Base-by-base conservation (phyloP, 2,329 filamentous ascomycete species). In the Ilyonectria sp. region DNA sequence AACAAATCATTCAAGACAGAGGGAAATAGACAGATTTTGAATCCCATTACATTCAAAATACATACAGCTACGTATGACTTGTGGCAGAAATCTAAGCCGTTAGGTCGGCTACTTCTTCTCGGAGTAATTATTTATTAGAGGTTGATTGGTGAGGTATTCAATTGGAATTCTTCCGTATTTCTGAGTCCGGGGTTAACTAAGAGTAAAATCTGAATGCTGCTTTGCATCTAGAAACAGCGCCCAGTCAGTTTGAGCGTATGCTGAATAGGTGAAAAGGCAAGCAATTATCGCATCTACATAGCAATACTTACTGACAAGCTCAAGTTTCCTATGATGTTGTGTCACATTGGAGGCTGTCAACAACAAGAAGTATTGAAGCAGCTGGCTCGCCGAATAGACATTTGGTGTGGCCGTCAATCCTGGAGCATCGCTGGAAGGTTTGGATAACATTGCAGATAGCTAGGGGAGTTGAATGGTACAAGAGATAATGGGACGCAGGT, bases 321-420 rank as follows among this genome's bases (percentile, higher is more conserved):
- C 9, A 11, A 65, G 62, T 65, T 35, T 23, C 62, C 15, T 11
- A 29, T 17, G 62, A 65, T n/a, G 10, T 65, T 7, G 23, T 60
- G n/a, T 5, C 31, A 2, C 49, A 56, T 50, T 65, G 62, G 62
- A 60, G 56, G n/a, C 15, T 60, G 17, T 60, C 50, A 26, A 65
- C 62, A 15, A 9, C 60, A 31, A 60, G 52, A 56, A 29, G 26
- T 15, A 43, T 60, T 19, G 50, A 65, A 35, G 56, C 52, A 2
- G 33, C 57, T 15, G 52, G 44, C 7, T 60, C 29, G 26, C 19
- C 2, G 44, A 31, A 15, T 11, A 21, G 13, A 2, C 31, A 35
- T 29, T 56, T 11, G 57, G 63, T 35, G 15, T 19, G 15, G n/a
- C 33, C 10, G 4, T 60, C 7, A 4, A 7, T 8, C 6, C n/a